Base-by-base conservation (phyloP, 306 rosid genomes). In the Lathyrus oleraceus region DNA sequence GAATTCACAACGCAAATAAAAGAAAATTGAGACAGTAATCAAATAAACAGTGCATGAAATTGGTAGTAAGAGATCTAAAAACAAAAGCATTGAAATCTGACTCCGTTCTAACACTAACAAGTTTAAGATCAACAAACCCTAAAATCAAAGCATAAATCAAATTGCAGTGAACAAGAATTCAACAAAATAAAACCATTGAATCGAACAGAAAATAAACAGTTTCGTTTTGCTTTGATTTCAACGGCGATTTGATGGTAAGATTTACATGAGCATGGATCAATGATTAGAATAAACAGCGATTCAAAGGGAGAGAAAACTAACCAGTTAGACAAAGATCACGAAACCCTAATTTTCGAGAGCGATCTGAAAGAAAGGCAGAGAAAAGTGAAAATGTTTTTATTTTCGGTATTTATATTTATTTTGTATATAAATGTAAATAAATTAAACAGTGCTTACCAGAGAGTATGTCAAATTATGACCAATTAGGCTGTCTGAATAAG, bases 301-400 rank as follows among this genome's bases (percentile, higher is more conserved):
- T 71, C 10, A 62, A 52, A 60, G 65, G 70, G 36, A 76, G 59
- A 51, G 47, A 32, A 47, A 32, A 79, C 89, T 64, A 66, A 86
- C 89, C 83, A 67, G 58, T 1, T 61, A 27, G 73, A 54, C n/a
- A 4, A 9, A 43, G 60, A 68, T 14, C 5, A 51, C 5, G 73
- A 79, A 80, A 69, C 76, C 81, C 84, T 49, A 77, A 32, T 19
- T 32, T 32, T 64, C 35, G 30, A 61, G 85, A 85, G 65, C 81
- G 81, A 51, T 35, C 30, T 27, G 74, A 78, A 21, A 2, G 68
- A 58, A 58, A 30, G 53, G 10, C 42, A 58, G 61, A 54, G 52
- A 57, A 30, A 51, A 20, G 17, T 20, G 68, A 62, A 35, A 61
- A 35, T 61, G 11, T 1, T 35, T 61, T 61, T 60, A 6, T 6